phyloP scores from a whole-genome alignment of 306 rosid species.

The Rubus parviflorus region DNA sequence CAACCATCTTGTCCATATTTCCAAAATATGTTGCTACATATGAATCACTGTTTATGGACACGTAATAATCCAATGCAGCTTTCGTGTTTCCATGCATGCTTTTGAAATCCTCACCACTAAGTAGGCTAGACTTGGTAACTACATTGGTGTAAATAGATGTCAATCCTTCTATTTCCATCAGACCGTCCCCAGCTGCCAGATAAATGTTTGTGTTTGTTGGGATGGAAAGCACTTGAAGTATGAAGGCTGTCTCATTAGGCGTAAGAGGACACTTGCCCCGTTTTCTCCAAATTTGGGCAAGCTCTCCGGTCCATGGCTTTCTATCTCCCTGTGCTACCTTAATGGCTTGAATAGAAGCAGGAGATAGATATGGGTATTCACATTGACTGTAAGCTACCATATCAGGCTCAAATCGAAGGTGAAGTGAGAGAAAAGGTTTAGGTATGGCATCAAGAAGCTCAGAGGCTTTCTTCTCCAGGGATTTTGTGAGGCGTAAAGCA shows the following conservation, averaged over 20 bases:
- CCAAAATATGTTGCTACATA: conserved; percentile 87
- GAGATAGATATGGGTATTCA: conserved; percentile 62
- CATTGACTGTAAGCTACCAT: conserved; percentile 98
- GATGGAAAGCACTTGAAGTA: conserved; percentile 71
- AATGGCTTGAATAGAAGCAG: conserved; percentile 60
- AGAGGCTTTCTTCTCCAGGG: conserved; percentile 78
- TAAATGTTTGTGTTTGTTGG: conserved; percentile 71
- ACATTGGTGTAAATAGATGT: conserved; percentile 57
- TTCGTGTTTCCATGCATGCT: conserved; percentile 96
- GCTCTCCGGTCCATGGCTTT: conserved; percentile 89
- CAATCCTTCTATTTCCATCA: conserved; percentile 83
- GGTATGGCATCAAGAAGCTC: conserved; percentile 88
- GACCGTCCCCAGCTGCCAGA: conserved; percentile 91
- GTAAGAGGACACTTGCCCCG: conserved; percentile 93
- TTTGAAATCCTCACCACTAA: conserved; percentile 71
- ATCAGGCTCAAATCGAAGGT: conserved; percentile 92
- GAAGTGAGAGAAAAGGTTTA: conserved; percentile 85
- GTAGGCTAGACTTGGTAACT: conserved; percentile 75
- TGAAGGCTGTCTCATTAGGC: conserved; percentile 77
- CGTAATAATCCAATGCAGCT: conserved; percentile 90
- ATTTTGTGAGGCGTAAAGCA: conserved; percentile 70
- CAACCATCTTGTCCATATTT: conserved; percentile 97
- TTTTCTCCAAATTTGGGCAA: conserved; percentile 70
- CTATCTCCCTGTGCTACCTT: conserved; percentile 67
- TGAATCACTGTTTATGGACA: conserved; percentile 84